Evolutionary conservation across 2,329 filamentous ascomycete genomes (phyloP), one percentile per base, ranked within the genome.

Genomic region (Penicillium sp.): DNA sequence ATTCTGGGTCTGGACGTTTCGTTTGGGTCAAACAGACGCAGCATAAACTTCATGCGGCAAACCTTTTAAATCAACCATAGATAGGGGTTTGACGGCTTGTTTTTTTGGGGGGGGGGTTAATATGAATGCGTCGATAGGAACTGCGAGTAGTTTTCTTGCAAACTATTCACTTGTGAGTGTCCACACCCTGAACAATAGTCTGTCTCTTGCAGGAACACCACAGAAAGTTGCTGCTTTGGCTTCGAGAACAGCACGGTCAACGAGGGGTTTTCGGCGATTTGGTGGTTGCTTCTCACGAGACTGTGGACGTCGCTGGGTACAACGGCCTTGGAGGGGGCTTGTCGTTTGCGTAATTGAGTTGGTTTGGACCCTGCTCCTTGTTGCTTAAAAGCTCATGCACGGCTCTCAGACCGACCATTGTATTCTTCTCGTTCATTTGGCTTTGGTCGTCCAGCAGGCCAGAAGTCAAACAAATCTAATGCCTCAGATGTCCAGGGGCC

Each of bases 141-240:
- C 22, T 22, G 22, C 22, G 22, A 22, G 22, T 22, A 22, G 22
- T 22, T 22, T 22, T 22, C 22, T 22, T 22, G 22, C 22, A 22
- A 4, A 22, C 22, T 22, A 22, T 22, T 4, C 22, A 22, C 22
- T 22, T 22, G 22, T 79, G 72, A 9, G 86, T 74, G 0, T 7
- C 5, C 8, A 62, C 55, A 4, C 66, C 61, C 4, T 74, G 71
- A 2, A 78, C 67, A 0, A 68, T 62, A 2, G 69, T 69, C 31
- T 75, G 73, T 1, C 80, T 78, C 69, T 88, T 85, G 56, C 86
- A 88, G 38, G 71, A 68, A 61, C 85, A 88, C 16, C 80, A 71
- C 13, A 77, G 76, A 13, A 72, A 69, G 55, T 76, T 81, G 31
- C 52, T 24, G 65, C 66, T 13, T 55, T 56, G 8, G 44, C 29